These are phyloP conservation scores for Pseudogymnoascus sp. DNA, from an alignment of 2,329 filamentous ascomycete genomes.

Conservation along the genomic window DNA sequence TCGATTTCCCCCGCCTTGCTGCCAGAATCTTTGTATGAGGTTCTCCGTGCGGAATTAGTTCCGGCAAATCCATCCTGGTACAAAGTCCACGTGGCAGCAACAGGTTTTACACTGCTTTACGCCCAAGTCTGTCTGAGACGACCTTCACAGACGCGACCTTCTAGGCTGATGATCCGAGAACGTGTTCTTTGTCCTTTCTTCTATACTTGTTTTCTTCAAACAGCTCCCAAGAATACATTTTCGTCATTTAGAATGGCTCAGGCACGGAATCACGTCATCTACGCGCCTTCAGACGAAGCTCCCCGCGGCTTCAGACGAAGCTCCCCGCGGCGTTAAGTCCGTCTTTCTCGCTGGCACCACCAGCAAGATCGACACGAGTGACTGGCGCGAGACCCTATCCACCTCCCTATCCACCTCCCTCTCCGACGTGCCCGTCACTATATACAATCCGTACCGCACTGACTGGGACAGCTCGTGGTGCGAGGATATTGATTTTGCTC, in stretches of 20 bases:
- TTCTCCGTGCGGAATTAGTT: background rate
- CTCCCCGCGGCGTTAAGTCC: slow-evolving; percentile 15
- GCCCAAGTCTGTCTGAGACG: background rate
- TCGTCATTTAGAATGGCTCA: background rate
- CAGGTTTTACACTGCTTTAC: background rate
- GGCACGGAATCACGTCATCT: background rate
- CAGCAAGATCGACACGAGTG: slow-evolving; percentile 28
- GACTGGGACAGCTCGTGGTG: slow-evolving; percentile 48
- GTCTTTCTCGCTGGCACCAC: slow-evolving; percentile 54
- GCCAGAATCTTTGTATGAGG: background rate
- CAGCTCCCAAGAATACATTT: background rate
- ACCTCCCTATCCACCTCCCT: slow-evolving; percentile 34
- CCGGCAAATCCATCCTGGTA: background rate
- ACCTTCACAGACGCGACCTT: background rate
- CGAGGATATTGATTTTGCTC: slow-evolving; percentile 39
- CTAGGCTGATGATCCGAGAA: background rate
- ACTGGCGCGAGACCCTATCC: slow-evolving; percentile 45
- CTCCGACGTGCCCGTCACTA: slow-evolving; percentile 38
- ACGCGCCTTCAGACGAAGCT: background rate
- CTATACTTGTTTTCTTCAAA: background rate
- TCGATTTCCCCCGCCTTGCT: background rate
- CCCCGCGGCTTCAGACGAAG: background rate
- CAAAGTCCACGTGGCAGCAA: background rate
- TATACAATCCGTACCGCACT: slow-evolving; percentile 48
- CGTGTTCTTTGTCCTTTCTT: background rate